These are phyloP conservation scores for Ustulina deusta DNA, from an alignment of 2,329 filamentous ascomycete species.

Conservation along the genomic window DNA sequence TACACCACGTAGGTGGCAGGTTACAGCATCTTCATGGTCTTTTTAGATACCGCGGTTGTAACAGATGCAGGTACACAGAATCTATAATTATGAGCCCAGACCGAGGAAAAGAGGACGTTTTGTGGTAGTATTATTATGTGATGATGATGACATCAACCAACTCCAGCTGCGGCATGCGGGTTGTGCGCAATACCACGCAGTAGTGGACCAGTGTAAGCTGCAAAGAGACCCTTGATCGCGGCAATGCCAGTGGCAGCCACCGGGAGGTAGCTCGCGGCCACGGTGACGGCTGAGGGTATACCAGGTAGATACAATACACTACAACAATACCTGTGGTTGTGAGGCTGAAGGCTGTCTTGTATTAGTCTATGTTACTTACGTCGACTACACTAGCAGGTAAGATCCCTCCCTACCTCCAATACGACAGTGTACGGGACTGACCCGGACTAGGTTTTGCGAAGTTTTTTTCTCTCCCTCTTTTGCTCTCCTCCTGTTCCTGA, in stretches of 20 bases:
- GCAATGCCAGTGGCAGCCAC: slow-evolving; percentile 13
- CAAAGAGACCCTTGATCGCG: slow-evolving; percentile 27
- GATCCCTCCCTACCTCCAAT: background rate
- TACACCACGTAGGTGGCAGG: slow-evolving; percentile 34
- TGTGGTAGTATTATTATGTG: slow-evolving; percentile 32
- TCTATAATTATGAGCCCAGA: slow-evolving; percentile 27
- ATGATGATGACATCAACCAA: slow-evolving; percentile 39
- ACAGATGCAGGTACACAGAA: slow-evolving; percentile 28
- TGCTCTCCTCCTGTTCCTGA: slow-evolving; percentile 1
- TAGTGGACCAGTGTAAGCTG: slow-evolving; percentile 27
- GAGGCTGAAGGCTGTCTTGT: slow-evolving; percentile 28
- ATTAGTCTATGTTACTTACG: background rate
- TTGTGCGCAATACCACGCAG: slow-evolving; percentile 19
- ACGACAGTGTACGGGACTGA: background rate
- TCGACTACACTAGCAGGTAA: slow-evolving; percentile 6
- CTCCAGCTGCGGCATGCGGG: slow-evolving; percentile 15
- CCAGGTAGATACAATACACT: background rate
- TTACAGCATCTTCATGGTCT: slow-evolving; percentile 22
- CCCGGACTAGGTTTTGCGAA: slow-evolving; percentile 2
- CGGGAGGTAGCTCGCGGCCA: slow-evolving; percentile 1
- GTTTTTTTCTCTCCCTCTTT: background rate
- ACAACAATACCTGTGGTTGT: background rate
- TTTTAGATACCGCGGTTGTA: slow-evolving; percentile 14
- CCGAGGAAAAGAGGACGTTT: background rate
- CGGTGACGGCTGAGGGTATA: slow-evolving; percentile 6